Evolutionary conservation across 441 rosid species (phyloP).

Genomic region (Croton laevigatus): DNA sequence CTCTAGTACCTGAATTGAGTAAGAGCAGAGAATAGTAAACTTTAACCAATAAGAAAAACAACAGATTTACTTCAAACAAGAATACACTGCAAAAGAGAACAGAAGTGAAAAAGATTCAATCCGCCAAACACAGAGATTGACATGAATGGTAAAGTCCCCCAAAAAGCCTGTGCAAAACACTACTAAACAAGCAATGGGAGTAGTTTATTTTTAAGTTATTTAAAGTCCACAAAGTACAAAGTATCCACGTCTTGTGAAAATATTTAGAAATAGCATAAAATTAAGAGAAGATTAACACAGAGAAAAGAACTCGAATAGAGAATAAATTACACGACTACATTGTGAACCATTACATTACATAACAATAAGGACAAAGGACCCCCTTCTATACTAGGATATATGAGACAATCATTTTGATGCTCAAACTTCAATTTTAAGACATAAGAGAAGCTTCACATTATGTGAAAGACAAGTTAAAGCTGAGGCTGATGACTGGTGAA

Average conservation of each 20-base stretch:
- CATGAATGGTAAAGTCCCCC: neutral
- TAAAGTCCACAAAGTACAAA: neutral
- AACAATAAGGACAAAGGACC: too few species aligned
- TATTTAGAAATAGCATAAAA: neutral
- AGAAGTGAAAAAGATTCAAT: neutral
- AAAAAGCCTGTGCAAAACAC: neutral
- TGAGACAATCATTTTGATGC: neutral
- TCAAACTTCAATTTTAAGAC: neutral
- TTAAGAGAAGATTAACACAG: neutral
- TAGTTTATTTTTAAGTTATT: neutral
- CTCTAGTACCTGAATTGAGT: slow-evolving; percentile 64
- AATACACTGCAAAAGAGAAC: neutral
- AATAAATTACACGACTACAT: too few species aligned
- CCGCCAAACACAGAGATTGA: neutral
- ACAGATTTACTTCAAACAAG: slow-evolving; percentile 12
- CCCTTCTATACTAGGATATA: too few species aligned
- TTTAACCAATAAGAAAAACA: slow-evolving; percentile 20
- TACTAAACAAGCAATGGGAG: neutral
- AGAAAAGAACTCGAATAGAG: too few species aligned
- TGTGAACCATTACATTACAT: too few species aligned
- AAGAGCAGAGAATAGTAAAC: slow-evolving; percentile 19
- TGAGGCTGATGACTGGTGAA: neutral
- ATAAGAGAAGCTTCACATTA: neutral
- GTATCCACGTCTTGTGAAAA: neutral
- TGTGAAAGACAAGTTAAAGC: neutral